Conservation (phyloP, 257 asterid species). For the Marsdenia floribunda region DNA sequence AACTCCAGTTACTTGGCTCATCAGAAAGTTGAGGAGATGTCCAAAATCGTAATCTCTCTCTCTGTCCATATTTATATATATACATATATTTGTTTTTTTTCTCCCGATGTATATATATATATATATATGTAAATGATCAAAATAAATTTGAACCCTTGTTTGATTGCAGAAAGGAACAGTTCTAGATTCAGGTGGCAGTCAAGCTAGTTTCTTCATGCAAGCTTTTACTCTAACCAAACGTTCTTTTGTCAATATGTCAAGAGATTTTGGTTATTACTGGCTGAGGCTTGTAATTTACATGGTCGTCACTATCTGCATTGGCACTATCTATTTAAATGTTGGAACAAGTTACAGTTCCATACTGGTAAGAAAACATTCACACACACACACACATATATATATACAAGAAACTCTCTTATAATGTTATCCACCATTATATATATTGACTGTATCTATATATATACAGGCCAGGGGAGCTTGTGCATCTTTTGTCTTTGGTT, state of each 20-base stretch:
- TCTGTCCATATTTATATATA: background rate
- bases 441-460: too few species aligned
- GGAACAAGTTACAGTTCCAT: conserved; percentile 90
- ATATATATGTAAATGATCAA: too few species aligned
- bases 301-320: conserved; percentile 92
- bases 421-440: too few species aligned
- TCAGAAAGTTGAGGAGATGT: conserved; percentile 82
- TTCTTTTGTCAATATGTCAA: conserved; percentile 89
- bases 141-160: background rate
- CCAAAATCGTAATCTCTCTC: conserved; percentile 54
- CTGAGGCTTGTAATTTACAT: conserved; percentile 86
- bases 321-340: conserved; percentile 84
- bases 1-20: conserved; percentile 50
- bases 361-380: conserved; percentile 63
- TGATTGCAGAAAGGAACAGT: conserved; percentile 82
- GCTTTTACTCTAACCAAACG: conserved; percentile 80
- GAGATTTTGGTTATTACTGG: conserved; percentile 99
- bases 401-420: too few species aligned
- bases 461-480: conserved; percentile 96
- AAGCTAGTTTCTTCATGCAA: conserved; percentile 95
- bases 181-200: conserved; percentile 96
- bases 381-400: too few species aligned
- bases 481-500: conserved; percentile 92
- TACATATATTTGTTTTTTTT: too few species aligned
- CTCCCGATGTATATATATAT: too few species aligned